Evolutionary conservation across 306 rosid species (phyloP).

Genomic region (Pyrus betulifolia): DNA sequence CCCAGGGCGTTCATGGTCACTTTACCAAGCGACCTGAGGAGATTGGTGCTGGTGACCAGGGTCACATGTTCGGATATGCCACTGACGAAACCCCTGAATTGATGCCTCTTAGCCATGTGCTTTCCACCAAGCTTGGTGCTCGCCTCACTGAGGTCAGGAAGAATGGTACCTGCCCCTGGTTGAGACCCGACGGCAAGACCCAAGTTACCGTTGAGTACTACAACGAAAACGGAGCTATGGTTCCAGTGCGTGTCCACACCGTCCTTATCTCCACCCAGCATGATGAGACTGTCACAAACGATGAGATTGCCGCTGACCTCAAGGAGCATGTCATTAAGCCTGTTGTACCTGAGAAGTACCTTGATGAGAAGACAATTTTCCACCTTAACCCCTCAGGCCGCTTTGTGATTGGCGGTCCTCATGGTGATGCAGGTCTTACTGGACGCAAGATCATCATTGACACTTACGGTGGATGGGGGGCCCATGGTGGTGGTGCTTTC

Average conservation of each 20-base stretch:
- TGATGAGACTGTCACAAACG: slow-evolving; percentile 90
- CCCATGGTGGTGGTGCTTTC: slow-evolving; percentile 99
- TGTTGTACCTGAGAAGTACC: slow-evolving; percentile 89
- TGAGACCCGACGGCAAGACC: slow-evolving; percentile 99
- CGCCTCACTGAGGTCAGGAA: slow-evolving; percentile 94
- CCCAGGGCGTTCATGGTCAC: slow-evolving; percentile 99
- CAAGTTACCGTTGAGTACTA: slow-evolving; percentile 92
- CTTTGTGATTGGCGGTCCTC: slow-evolving; percentile 97
- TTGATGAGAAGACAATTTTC: slow-evolving; percentile 95
- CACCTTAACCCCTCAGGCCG: slow-evolving; percentile 99
- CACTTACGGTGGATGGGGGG: slow-evolving; percentile 99
- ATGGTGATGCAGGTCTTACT: slow-evolving; percentile 98
- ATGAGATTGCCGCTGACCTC: slow-evolving; percentile 93
- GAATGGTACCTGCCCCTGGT: slow-evolving; percentile 89
- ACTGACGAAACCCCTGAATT: slow-evolving; percentile 95
- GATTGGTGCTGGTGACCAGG: slow-evolving; percentile 99
- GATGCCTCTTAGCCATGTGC: slow-evolving; percentile 97
- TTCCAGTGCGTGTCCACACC: slow-evolving; percentile 94
- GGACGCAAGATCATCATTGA: slow-evolving; percentile 98
- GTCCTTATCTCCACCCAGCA: slow-evolving; percentile 99
- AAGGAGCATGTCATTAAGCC: slow-evolving; percentile 97
- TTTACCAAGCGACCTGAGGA: slow-evolving; percentile 99
- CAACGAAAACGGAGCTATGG: slow-evolving; percentile 92
- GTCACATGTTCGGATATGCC: slow-evolving; percentile 99
- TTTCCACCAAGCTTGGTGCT: slow-evolving; percentile 92